Conservation (phyloP, 2,329 filamentous ascomycete species). For the Colletotrichum tabaci region DNA sequence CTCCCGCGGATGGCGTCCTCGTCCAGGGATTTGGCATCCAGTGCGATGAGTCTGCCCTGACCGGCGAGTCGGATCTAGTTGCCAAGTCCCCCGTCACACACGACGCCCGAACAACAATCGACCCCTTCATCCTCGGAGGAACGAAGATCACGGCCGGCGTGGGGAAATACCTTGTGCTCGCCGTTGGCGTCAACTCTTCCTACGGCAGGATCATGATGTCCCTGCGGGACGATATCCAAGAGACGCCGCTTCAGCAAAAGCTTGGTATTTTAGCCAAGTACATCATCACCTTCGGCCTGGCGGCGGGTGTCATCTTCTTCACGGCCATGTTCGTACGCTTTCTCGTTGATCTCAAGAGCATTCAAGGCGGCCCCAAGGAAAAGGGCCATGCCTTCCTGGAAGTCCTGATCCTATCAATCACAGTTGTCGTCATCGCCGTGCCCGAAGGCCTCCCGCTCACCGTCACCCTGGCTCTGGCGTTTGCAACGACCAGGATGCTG, state of each 20-base stretch:
- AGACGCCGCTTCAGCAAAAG: slow-evolving; percentile 84
- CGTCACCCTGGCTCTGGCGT: slow-evolving; percentile 73
- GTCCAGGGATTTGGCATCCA: slow-evolving; percentile 76
- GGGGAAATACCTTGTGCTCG: slow-evolving; percentile 82
- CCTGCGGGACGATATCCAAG: slow-evolving; percentile 81
- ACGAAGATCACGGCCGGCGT: slow-evolving; percentile 83
- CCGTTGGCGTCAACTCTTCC: slow-evolving; percentile 80
- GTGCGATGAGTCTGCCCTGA: slow-evolving; percentile 79
- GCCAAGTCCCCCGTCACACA: slow-evolving; percentile 71
- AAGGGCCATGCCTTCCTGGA: slow-evolving; percentile 71
- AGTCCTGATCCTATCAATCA: slow-evolving; percentile 71
- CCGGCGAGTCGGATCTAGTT: slow-evolving; percentile 81
- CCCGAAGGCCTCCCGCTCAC: slow-evolving; percentile 74
- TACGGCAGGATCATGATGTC: slow-evolving; percentile 86
- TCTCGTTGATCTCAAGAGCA: slow-evolving; percentile 50
- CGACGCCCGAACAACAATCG: slow-evolving; percentile 56
- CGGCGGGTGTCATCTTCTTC: slow-evolving; percentile 59
- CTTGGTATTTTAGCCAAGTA: slow-evolving; percentile 85
- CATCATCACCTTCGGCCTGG: slow-evolving; percentile 65
- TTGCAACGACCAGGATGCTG: slow-evolving; percentile 74
- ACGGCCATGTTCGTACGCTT: slow-evolving; percentile 58
- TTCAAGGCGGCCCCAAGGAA: slow-evolving; percentile 53
- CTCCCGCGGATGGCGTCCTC: slow-evolving; percentile 80
- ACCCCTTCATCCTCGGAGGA: slow-evolving; percentile 86
- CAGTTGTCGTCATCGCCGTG: slow-evolving; percentile 72